phyloP scores from a whole-genome alignment of 805 yeast species.

The Candida yuanshanica region DNA sequence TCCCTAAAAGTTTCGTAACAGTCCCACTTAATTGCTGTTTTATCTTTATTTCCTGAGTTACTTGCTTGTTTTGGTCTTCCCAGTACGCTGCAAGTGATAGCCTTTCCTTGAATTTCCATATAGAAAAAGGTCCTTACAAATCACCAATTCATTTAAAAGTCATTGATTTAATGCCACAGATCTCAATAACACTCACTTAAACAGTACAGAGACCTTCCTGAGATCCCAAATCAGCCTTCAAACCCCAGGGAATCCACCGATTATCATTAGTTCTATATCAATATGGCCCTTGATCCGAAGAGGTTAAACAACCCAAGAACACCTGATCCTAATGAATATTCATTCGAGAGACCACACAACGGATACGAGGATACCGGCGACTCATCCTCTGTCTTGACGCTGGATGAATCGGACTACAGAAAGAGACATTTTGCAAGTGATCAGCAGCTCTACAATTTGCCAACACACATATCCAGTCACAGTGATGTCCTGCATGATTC shows the following conservation, averaged over 20 bases:
- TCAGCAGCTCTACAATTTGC: conserved; percentile 11
- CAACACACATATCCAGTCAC: conserved; percentile 22
- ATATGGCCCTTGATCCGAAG: conserved; percentile 22
- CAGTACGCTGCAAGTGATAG: not conserved
- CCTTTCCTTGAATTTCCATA: not conserved
- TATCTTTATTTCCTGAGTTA: not conserved
- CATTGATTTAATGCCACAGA: not conserved
- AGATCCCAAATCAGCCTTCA: not conserved
- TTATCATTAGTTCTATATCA: not conserved
- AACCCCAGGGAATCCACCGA: not conserved
- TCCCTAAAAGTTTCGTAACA: not conserved
- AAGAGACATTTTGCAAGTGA: not conserved
- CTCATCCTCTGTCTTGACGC: conserved; percentile 14
- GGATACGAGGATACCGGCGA: conserved; percentile 7
- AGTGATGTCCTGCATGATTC: conserved; percentile 8
- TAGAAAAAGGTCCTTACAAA: not conserved
- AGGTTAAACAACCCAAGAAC: conserved; percentile 12
- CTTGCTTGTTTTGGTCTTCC: not conserved
- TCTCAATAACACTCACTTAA: not conserved
- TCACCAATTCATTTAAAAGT: not conserved
- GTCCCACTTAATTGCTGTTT: not conserved
- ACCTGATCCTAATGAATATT: conserved; percentile 15
- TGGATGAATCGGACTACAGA: conserved; percentile 10
- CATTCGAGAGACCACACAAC: conserved; percentile 6
- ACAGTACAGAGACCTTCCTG: not conserved